phyloP scores from a whole-genome alignment of 129 eudicot genomes.

The Gnaphalium uliginosum region DNA sequence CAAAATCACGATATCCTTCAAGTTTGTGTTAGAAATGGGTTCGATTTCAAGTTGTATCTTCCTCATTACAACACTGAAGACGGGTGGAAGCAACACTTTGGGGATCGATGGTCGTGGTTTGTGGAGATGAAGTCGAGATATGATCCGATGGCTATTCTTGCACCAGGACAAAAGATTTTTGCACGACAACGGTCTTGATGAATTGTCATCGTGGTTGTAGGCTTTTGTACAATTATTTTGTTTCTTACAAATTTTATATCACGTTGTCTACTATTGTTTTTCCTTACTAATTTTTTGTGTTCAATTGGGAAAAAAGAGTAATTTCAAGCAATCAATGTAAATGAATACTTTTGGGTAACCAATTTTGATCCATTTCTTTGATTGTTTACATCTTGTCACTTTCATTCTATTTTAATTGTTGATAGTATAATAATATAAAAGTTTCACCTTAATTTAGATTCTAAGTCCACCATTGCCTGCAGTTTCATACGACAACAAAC shows the following conservation, averaged over 20 bases:
- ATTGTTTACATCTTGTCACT: constrained; percentile 27
- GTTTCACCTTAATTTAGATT: background rate
- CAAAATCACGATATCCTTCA: constrained; percentile 60
- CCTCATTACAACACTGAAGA: constrained; percentile 52
- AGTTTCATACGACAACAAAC: background rate
- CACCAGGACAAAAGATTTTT: constrained; percentile 81
- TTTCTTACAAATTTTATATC: constrained; percentile 36
- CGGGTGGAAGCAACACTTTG: constrained; percentile 75
- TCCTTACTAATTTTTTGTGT: constrained; percentile 16
- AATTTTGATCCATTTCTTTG: constrained; percentile 35
- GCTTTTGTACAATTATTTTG: constrained; percentile 42
- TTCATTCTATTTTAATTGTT: background rate
- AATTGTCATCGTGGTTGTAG: constrained; percentile 30
- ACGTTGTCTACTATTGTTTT: constrained; percentile 24
- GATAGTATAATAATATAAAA: background rate
- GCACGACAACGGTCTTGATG: constrained; percentile 34
- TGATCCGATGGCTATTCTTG: constrained; percentile 79
- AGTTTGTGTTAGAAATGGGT: constrained; percentile 45
- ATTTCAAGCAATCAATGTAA: constrained; percentile 36
- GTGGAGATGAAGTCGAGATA: constrained; percentile 54
- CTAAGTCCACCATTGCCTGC: background rate
- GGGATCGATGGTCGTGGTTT: constrained; percentile 67
- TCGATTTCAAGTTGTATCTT: constrained; percentile 65
- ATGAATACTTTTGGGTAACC: constrained; percentile 36
- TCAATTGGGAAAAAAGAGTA: constrained; percentile 33